Evolutionary conservation across 169 alveolate genomes (phyloP), one percentile per base, ranked within the genome.

Genomic region (Cyclospora cayetanensis): DNA sequence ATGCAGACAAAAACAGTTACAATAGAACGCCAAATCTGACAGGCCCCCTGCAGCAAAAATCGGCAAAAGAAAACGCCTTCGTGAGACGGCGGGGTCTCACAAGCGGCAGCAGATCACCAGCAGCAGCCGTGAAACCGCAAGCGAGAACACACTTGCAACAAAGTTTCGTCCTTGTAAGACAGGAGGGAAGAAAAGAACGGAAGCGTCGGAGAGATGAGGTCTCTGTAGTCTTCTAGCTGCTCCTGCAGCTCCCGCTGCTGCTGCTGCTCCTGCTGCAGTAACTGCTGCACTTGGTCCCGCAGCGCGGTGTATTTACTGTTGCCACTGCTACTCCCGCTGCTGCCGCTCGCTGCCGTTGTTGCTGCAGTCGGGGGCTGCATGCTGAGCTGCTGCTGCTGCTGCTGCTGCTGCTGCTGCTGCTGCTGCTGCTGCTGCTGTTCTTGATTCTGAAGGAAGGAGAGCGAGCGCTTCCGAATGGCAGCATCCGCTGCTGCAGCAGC

Each of bases 401-500:
- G 50, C 83, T 18, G 83, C 46, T 12, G 83, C n/a, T 46, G 83
- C 22, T 79, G 43, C 70, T 31, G 89, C 89, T 42, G 65, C 72
- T 42, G 37, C 39, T 7, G 7, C 25, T 65, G 53, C 72, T 42
- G 66, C 90, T 55, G 72, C 60, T 82, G 76, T n/a, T 46, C 50
- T 22, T 12, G 84, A 68, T 43, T 55, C 43, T 25, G 87, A 50
- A 15, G 52, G 20, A n/a, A 43, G 0, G 60, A 34, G 83, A 70
- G 41, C n/a, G n/a, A 37, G 3, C 2, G 55, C 15, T 55, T 31
- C 37, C 83, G 35, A 20, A 55, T 55, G n/a, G 60, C 83, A 27
- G 83, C n/a, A 18, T 70, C 87, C 43, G 87, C 87, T 3, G 87
- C 87, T 22, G 87, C 87, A 25, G 87, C 41, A n/a, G 87, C 87